These are phyloP conservation scores for Adansonia madagascariensis DNA, from an alignment of 441 rosid species.

Conservation along the genomic window DNA sequence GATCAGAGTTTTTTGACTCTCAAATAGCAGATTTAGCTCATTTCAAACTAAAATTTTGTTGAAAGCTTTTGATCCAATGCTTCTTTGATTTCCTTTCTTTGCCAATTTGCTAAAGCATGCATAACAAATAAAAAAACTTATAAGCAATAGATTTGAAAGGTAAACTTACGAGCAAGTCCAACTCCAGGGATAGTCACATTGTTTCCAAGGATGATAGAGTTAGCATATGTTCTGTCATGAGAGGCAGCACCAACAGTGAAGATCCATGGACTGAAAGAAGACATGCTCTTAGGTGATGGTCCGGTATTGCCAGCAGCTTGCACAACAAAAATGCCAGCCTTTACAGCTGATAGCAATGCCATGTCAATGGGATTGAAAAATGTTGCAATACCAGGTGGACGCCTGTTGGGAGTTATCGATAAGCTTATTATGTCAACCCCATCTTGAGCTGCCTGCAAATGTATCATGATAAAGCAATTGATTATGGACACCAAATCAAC, in stretches of 20 bases:
- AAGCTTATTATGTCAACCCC: constrained; percentile 93
- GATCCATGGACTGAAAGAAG: constrained; percentile 99
- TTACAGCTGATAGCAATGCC: constrained; percentile 89
- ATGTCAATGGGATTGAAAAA: constrained; percentile 96
- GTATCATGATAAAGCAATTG: constrained; percentile 15
- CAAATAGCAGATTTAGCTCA: neutral
- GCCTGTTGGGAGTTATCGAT: constrained; percentile 95
- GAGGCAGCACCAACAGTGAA: constrained; percentile 93
- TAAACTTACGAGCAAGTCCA: constrained; percentile 89
- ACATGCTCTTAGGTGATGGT: constrained; percentile 90
- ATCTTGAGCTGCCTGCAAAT: constrained; percentile 94
- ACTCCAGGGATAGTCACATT: constrained; percentile 75
- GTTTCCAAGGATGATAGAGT: constrained; percentile 82
- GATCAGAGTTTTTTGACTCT: neutral
- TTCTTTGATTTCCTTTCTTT: neutral
- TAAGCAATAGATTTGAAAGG: constrained; percentile 1
- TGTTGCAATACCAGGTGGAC: constrained; percentile 93
- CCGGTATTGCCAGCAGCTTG: constrained; percentile 99
- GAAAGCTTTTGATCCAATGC: neutral
- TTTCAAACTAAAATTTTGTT: constrained; percentile 14
- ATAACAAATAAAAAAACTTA: neutral
- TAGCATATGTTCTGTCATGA: constrained; percentile 77
- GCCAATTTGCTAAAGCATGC: constrained; percentile 10
- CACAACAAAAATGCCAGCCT: constrained; percentile 88
- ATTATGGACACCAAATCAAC: constrained; percentile 6